A percentile compares a stretch with the other conserved stretches of the same genome.
Conservation (phyloP, 2,329 filamentous ascomycete species). For the Fusarium napiforme region DNA sequence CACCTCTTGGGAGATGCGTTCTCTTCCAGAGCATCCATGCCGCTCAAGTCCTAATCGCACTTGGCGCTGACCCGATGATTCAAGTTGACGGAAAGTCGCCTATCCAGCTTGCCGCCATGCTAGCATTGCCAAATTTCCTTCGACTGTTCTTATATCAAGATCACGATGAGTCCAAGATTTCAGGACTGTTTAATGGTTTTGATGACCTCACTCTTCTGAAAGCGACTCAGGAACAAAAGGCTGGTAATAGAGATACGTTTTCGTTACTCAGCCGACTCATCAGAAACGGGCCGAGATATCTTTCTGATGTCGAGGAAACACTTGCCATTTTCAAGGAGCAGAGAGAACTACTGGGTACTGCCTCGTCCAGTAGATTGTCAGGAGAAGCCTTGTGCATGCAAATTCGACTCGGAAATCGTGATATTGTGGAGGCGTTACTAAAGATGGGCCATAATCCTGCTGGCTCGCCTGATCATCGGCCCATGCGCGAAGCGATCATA, state of each 20-base stretch:
- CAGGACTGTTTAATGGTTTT: background rate
- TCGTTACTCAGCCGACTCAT: background rate
- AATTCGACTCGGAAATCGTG: background rate
- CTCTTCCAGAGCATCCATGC: background rate
- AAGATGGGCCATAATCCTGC: background rate
- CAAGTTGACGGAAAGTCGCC: background rate
- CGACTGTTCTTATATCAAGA: background rate
- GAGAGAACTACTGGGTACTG: fast-evolving
- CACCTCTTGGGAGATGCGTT: background rate
- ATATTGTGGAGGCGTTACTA: background rate
- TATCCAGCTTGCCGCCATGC: background rate
- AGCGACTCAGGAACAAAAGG: background rate
- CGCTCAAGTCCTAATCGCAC: background rate
- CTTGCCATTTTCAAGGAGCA: background rate
- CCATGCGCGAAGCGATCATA: background rate
- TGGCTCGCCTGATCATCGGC: background rate
- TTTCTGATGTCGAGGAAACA: background rate
- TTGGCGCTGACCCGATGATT: background rate
- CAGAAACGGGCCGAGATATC: background rate
- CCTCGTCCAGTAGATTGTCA: fast-evolving
- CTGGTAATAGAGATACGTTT: background rate
- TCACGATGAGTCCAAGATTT: fast-evolving
- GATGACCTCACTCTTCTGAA: background rate
- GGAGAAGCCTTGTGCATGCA: background rate
- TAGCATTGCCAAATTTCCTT: background rate